These are phyloP conservation scores for Modicella reniformis DNA, from an alignment of 371 early-diverging fungal genomes.

Conservation along the genomic window DNA sequence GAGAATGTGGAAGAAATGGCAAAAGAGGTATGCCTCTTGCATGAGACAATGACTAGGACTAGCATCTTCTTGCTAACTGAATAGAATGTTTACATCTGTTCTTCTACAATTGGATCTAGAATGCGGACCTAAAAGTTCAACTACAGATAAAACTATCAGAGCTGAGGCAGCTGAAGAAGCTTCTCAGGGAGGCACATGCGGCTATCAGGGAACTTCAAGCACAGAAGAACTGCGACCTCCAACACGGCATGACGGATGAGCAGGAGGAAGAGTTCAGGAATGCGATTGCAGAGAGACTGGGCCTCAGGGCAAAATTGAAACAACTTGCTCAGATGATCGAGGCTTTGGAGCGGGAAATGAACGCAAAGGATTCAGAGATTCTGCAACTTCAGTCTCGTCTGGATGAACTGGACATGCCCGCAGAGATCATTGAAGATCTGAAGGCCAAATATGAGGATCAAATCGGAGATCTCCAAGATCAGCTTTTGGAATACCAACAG, in stretches of 20 bases:
- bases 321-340: slow-evolving; percentile 25
- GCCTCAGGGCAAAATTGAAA: slow-evolving; percentile 26
- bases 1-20: slow-evolving; percentile 65
- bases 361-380: slow-evolving; percentile 25
- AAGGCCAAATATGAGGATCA: slow-evolving; percentile 35
- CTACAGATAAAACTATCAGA: slow-evolving; percentile 60
- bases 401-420: slow-evolving; percentile 23
- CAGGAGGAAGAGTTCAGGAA: slow-evolving; percentile 60
- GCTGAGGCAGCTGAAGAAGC: slow-evolving; percentile 61
- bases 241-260: slow-evolving; percentile 64
- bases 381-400: slow-evolving; percentile 24
- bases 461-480: slow-evolving; percentile 30
- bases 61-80: background rate
- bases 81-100: background rate
- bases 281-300: slow-evolving; percentile 50
- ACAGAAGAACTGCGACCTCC: slow-evolving; percentile 59
- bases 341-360: slow-evolving; percentile 13
- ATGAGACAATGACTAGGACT: no score
- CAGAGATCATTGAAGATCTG: slow-evolving; percentile 22
- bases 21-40: slow-evolving; percentile 60
- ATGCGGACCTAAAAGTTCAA: slow-evolving; percentile 64
- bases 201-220: slow-evolving; percentile 60
- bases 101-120: slow-evolving; percentile 45
- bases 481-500: slow-evolving; percentile 26
- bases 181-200: slow-evolving; percentile 58